Base-by-base conservation (phyloP, 345 rosid species). In the Hibiscus tridactylites region DNA sequence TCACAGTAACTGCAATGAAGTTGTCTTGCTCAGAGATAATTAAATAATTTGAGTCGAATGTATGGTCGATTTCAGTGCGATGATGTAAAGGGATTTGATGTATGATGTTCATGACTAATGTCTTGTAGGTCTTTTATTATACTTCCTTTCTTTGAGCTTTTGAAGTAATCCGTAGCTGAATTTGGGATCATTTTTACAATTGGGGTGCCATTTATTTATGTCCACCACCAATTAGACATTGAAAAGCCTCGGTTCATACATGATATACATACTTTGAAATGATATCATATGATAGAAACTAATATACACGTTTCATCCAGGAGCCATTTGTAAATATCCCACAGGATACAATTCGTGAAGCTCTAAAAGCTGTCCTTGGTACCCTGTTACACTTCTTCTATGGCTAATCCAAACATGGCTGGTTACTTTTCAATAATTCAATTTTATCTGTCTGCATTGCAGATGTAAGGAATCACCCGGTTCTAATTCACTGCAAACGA, bases 381-480 rank as follows among this genome's bases (percentile, higher is more conserved):
- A 93, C 19, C 65, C 54, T 26, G 26, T 62, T 9, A 61, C 19
- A 52, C 7, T 53, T 72, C 11, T 69, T 63, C 46, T 73, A 58
- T 31, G 21, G 33, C 53, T 5, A 46, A 54, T 17, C 33, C 46
- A 9, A 11, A 44, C 69, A 13, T 33, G 31, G 19, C 21, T 44
- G 19, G 19, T 69, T 37, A 10, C 65, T 52, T 21, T 35, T 46
- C 0, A 46, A 50, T 15, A 49, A 77, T 33, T 75, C 12, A 74
- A 37, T 49, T 16, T 17, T 68, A 6, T 3, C 19, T 74, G 16
- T 59, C 44, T 73, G 21, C 59, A 31, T 33, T 79, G 76, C 78
- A 94, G 98, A 94, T 83, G 91, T 77, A 72, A 90, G 84, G 85
- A 94, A 91, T 76, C 98, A 91, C 77, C 98, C 98, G 0, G 79